Evolutionary conservation across 768 basidiomycete species (phyloP), one percentile per base, ranked within the genome.

Genomic region (Pholiota molesta): DNA sequence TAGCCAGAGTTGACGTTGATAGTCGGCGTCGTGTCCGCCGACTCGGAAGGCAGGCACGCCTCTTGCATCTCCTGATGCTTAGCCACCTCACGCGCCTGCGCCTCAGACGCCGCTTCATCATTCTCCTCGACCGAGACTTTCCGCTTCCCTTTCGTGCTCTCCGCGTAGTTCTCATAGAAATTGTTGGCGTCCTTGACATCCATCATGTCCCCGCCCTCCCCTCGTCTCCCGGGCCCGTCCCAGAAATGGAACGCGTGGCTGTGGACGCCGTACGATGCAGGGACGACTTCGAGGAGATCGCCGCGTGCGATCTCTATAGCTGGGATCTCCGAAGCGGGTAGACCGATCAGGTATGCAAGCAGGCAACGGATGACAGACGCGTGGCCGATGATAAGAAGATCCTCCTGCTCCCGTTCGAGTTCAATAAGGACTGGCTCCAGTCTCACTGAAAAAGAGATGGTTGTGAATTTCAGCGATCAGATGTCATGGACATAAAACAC

Each of bases 301-400:
- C 97, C 97, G 13, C 97, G 86, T 39, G 97, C 94, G 67, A 99
- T 90, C 75, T 99, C 97, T 57, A 99, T 97, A 1, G 95, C 96
- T 0, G 97, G 97, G 49, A 99, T 97, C 73, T 99, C 97, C 28
- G 91, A 90, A 0, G 97, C 94, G 5, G 95, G 94, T 3, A 99
- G 81, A 6, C 97, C 97, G 66, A 95, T 94, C 68, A 95, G 88
- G 74, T 95, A 95, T 2, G 95, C 90, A 49, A 98, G 85, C 61
- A 99, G 81, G 77, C 97, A 99, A 17, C 97, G 89, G 69, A 99
- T 97, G 72, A 99, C 97, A 42, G 95, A 97, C 16, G 96, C 94
- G 72, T 98, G 96, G 1, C 95, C 96, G 67, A 99, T 94, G 74
- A 99, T 98, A 40, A 99, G 81, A 5, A 99, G 79, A 75, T 99